Conservation (phyloP, 2,329 filamentous ascomycete genomes). For the Xylariaceae sp. region DNA sequence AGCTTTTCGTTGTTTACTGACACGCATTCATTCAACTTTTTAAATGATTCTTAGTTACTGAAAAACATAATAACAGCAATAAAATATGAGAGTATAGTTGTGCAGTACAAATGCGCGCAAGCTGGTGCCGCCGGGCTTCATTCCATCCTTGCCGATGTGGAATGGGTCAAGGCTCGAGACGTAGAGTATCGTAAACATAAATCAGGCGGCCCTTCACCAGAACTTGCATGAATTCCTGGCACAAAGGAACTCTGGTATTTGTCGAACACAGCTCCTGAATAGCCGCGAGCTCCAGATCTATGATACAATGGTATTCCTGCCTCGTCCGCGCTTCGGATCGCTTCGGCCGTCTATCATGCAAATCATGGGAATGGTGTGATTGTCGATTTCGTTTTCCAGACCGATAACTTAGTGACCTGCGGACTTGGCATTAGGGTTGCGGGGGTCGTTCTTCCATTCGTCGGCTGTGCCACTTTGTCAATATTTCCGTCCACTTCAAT, state of each 20-base stretch:
- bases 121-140: not conserved
- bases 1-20: not conserved
- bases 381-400: conserved; percentile 22
- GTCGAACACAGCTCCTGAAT: conserved; percentile 32
- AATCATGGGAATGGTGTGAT: conserved; percentile 26
- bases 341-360: conserved; percentile 38
- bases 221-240: not conserved
- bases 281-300: conserved; percentile 38
- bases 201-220: conserved; percentile 1
- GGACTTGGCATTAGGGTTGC: conserved; percentile 72
- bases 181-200: not conserved
- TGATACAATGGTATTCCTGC: conserved; percentile 40
- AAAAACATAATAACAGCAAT: not conserved
- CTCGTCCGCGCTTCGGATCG: conserved; percentile 32
- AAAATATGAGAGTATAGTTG: not conserved
- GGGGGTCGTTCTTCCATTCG: conserved; percentile 96
- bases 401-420: conserved; percentile 50
- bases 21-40: not conserved
- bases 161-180: not conserved
- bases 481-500: conserved; percentile 3
- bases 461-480: conserved; percentile 64
- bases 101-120: not conserved
- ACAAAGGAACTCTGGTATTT: conserved; percentile 31
- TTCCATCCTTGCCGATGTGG: not conserved
- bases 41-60: no score